These are phyloP conservation scores for Aspergillus kassunensis DNA, from an alignment of 495 filamentous ascomycete species.

Conservation along the genomic window DNA sequence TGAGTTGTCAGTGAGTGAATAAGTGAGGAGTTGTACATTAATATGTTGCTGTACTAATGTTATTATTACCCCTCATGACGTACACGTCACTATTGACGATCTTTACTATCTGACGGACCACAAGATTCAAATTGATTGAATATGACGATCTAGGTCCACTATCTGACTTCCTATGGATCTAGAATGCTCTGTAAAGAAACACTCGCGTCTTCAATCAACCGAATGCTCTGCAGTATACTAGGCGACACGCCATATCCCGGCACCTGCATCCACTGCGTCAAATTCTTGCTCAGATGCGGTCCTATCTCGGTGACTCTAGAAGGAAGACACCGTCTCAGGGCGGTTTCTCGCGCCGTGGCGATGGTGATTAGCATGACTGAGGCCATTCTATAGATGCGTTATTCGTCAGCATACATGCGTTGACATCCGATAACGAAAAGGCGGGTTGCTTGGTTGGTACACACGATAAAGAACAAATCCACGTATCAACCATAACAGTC, in stretches of 20 bases:
- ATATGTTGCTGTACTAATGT: too few relatives aligned
- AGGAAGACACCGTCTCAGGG: slow-evolving; percentile 12
- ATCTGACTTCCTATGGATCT: neutral
- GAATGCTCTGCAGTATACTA: slow-evolving; percentile 24
- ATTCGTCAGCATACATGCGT: too few relatives aligned
- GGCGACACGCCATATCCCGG: slow-evolving; percentile 17
- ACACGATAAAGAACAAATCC: slow-evolving; percentile 47
- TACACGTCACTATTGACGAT: neutral
- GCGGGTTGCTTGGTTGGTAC: slow-evolving; percentile 8
- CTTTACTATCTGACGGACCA: too few relatives aligned
- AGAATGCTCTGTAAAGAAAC: neutral
- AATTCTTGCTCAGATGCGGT: slow-evolving; percentile 13
- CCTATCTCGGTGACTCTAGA: slow-evolving; percentile 16
- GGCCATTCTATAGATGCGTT: slow-evolving; percentile 16
- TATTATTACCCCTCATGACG: neutral
- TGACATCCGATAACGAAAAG: neutral
- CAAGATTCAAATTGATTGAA: too few relatives aligned
- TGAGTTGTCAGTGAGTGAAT: too few relatives aligned
- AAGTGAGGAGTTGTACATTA: too few relatives aligned
- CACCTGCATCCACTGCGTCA: slow-evolving; percentile 19
- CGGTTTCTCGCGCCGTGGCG: slow-evolving; percentile 14
- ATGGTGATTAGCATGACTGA: slow-evolving; percentile 21
- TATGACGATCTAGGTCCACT: too few relatives aligned
- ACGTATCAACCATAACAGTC: slow-evolving; percentile 44
- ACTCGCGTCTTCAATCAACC: slow-evolving; percentile 16